These are phyloP conservation scores for Microbotryum lychnidis-dioicae DNA, from an alignment of 1,284 basidiomycete genomes.

Conservation along the genomic window DNA sequence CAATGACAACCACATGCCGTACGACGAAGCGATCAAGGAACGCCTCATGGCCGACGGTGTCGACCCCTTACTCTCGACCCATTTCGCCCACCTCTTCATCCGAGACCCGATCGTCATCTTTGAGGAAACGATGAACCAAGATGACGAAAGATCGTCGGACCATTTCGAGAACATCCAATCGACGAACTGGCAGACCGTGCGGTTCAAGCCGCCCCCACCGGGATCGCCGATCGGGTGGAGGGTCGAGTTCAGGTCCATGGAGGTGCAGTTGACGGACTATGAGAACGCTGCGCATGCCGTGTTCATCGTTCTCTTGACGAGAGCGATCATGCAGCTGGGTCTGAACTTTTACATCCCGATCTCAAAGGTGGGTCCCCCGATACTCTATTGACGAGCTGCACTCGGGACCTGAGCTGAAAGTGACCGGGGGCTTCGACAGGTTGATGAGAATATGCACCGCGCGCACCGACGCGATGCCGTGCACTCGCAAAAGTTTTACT, in stretches of 20 bases:
- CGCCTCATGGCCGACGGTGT: conserved; percentile 68
- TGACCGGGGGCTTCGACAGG: conserved; percentile 49
- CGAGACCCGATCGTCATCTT: conserved; percentile 95
- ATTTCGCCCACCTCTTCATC: conserved; percentile 93
- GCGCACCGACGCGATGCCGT: conserved; percentile 81
- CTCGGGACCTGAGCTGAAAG: background rate
- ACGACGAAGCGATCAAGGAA: conserved; percentile 64
- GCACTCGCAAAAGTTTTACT: conserved; percentile 68
- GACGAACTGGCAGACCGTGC: conserved; percentile 98
- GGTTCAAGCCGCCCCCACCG: conserved; percentile 95
- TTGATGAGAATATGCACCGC: conserved; percentile 91
- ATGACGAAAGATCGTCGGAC: conserved; percentile 77
- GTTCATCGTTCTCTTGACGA: conserved; percentile 86
- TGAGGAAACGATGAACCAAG: conserved; percentile 85
- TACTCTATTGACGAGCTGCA: too few relatives aligned
- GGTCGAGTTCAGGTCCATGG: conserved; percentile 98
- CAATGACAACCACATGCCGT: conserved; percentile 78
- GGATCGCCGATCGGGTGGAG: conserved; percentile 92
- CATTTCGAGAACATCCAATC: conserved; percentile 99
- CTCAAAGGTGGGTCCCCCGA: conserved; percentile 59
- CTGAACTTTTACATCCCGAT: conserved; percentile 96
- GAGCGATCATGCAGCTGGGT: conserved; percentile 83
- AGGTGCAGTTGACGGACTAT: conserved; percentile 97
- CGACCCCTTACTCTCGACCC: conserved; percentile 77
- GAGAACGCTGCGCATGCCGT: conserved; percentile 96